Evolutionary conservation across 371 early-diverging fungal genomes (phyloP).

Genomic region (Mortierella sp.): DNA sequence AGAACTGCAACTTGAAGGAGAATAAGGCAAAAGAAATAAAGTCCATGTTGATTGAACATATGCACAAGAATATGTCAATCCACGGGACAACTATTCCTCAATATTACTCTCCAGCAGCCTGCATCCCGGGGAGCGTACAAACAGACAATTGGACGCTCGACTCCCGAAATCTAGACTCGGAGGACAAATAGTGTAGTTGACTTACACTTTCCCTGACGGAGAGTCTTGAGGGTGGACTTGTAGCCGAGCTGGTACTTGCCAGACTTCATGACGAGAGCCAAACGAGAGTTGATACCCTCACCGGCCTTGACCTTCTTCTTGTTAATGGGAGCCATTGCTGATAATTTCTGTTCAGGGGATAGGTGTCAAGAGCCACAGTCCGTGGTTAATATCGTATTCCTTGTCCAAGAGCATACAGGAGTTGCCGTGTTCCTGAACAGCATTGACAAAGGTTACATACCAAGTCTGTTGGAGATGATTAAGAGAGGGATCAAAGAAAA

Average conservation of each 20-base stretch:
- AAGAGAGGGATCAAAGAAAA: conserved; percentile 1
- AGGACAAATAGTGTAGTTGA: conserved; percentile 5
- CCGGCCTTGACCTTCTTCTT: conserved; percentile 81
- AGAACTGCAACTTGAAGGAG: not conserved
- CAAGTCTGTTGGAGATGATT: conserved; percentile 5
- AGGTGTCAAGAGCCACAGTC: not conserved
- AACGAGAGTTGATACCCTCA: conserved; percentile 98
- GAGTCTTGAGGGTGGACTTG: conserved; percentile 97
- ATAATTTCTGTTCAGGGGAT: conserved; percentile 9
- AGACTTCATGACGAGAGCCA: conserved; percentile 98
- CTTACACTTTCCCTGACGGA: conserved; percentile 96
- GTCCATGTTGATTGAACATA: not conserved
- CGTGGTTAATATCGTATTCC: not conserved
- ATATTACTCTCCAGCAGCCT: no score
- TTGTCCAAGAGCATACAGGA: not conserved
- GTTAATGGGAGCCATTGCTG: conserved; percentile 55
- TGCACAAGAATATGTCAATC: no score
- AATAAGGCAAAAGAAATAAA: not conserved
- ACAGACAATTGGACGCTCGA: no score
- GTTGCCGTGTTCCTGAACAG: not conserved
- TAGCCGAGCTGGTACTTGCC: conserved; percentile 98
- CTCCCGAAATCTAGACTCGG: no score
- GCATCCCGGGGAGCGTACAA: no score
- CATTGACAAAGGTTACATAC: not conserved
- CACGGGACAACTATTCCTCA: no score